Base-by-base conservation (phyloP, 2,329 filamentous ascomycete species). In the Cadophora sp. region DNA sequence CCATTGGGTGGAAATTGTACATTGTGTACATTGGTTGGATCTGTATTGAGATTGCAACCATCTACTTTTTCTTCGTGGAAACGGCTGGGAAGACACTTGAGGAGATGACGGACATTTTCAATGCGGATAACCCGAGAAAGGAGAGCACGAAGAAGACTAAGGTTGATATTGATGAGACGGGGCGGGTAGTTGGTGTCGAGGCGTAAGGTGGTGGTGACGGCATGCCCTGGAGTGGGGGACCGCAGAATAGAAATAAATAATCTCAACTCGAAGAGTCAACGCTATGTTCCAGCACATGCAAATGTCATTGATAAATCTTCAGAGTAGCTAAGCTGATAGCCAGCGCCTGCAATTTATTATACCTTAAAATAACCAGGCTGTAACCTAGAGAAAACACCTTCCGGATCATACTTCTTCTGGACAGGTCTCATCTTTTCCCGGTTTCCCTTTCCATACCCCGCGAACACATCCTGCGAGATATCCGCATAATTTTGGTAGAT, bases 1-100 rank as follows among this genome's bases (percentile, higher is more conserved):
- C 73, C 22, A 76, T 81, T 24, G 75, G 74, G 18, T 81, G 78
- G 79, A 79, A 73, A 59, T 48, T 71, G 50, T 74, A 75, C 33
- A 14, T 74, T 5, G 67, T 74, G 1, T 74, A 72, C 48, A 72
- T 73, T 59, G 65, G n/a, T 0, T 74, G 72, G 73, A 69, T 71
- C 6, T 65, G 56, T 36, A 30, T 75, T 20, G 70, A 75, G 59
- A 56, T 73, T 8, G 65, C 56, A 0, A 30, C 55, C 8, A 72
- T 81, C 7, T 81, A 79, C 65, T 75, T 73, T 66, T 75, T 74
- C 56, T 74, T 71, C 43, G 72, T 74, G 0, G 73, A 75, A 59
- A 75, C 73, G 0, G 69, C 68, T 3, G 72, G 70, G n/a, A 71
- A 71, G 66, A 76, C 73, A 5, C 50, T 74, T 9, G 72, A 75